These are phyloP conservation scores for Phialophora chinensis DNA, from an alignment of 2,329 filamentous ascomycete species.

Conservation along the genomic window DNA sequence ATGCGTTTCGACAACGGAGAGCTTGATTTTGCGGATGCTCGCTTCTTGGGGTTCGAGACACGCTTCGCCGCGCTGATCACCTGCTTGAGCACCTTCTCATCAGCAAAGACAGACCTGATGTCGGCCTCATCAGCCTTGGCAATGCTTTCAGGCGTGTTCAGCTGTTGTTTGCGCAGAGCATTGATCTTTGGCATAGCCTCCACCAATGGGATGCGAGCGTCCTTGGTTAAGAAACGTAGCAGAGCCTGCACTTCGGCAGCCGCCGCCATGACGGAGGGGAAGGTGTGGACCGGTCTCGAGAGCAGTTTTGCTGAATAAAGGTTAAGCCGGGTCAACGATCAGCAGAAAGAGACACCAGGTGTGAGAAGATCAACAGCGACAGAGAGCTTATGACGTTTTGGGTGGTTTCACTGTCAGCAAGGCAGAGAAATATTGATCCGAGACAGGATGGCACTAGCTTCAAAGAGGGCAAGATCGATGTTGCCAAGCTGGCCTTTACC, in stretches of 20 bases:
- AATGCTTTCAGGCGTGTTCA: conserved; percentile 53
- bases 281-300: not conserved
- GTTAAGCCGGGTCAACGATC: not conserved
- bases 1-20: conserved; percentile 39
- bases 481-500: conserved; percentile 11
- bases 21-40: conserved; percentile 47
- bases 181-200: conserved; percentile 62
- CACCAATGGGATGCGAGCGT: conserved; percentile 62
- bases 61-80: conserved; percentile 64
- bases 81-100: conserved; percentile 63
- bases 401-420: conserved; percentile 3
- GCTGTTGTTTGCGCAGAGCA: conserved; percentile 57
- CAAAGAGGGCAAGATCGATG: conserved; percentile 5
- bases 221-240: conserved; percentile 64
- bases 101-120: conserved; percentile 53
- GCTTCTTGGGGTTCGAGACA: conserved; percentile 59
- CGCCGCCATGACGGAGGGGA: conserved; percentile 21
- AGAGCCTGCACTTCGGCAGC: conserved; percentile 52
- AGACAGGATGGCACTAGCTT: conserved; percentile 9
- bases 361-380: not conserved
- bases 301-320: not conserved
- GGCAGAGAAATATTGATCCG: conserved; percentile 10
- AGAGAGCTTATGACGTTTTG: not conserved
- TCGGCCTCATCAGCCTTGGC: conserved; percentile 54
- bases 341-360: not conserved